Conservation (phyloP, 352 stramenopile species). For the Lagenidium sp. region DNA sequence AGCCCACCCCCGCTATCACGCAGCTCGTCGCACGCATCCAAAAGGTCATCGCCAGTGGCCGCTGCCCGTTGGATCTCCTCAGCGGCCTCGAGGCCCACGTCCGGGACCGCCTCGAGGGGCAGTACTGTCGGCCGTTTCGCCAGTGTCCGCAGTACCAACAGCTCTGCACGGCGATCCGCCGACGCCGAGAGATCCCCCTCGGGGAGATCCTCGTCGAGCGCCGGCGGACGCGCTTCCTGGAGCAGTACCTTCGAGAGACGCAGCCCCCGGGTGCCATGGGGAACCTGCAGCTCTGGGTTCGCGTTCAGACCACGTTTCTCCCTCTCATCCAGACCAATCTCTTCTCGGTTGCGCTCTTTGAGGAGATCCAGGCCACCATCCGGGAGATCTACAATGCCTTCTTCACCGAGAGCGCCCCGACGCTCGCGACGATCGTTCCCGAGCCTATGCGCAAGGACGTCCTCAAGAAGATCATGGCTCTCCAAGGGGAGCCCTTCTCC, state of each 20-base stretch:
- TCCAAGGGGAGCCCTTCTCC: slow-evolving; percentile 71
- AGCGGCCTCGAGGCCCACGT: slow-evolving; percentile 45
- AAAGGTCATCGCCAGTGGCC: slow-evolving; percentile 13
- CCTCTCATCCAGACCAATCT: slow-evolving; percentile 49
- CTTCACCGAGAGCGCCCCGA: slow-evolving; percentile 26
- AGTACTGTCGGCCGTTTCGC: slow-evolving; percentile 49
- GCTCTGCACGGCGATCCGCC: slow-evolving; percentile 46
- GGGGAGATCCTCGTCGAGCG: slow-evolving; percentile 51
- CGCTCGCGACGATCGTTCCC: slow-evolving; percentile 25
- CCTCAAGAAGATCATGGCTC: slow-evolving; percentile 52
- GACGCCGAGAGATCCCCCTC: slow-evolving; percentile 45
- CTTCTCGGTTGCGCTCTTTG: slow-evolving; percentile 65
- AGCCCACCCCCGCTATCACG: no score
- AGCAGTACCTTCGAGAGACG: slow-evolving; percentile 28
- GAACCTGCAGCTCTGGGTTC: slow-evolving; percentile 66
- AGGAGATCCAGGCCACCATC: slow-evolving; percentile 57
- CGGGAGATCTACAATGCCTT: slow-evolving; percentile 59
- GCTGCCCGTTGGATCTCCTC: slow-evolving; percentile 49
- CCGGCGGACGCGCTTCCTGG: slow-evolving; percentile 42
- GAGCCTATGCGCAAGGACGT: slow-evolving; percentile 47
- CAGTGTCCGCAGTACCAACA: slow-evolving; percentile 27
- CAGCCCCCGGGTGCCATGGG: slow-evolving; percentile 21
- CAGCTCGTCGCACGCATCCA: slow-evolving; percentile 23
- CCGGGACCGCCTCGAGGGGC: slow-evolving; percentile 27
- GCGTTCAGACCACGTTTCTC: slow-evolving; percentile 64